Base-by-base conservation (phyloP, 208 protist genomes). In the Acanthamoeba rhysodes region DNA sequence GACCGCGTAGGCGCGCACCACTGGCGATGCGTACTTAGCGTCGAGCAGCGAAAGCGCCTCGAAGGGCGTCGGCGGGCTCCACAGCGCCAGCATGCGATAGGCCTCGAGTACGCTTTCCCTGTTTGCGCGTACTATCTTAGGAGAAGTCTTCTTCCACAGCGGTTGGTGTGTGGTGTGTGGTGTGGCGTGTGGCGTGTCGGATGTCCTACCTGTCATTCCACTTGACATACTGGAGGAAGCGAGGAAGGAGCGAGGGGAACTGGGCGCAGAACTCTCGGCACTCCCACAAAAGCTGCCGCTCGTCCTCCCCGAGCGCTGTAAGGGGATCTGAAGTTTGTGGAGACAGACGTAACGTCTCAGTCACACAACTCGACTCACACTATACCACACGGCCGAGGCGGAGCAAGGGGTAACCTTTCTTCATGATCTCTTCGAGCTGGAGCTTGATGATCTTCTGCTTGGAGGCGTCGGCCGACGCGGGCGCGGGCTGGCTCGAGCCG, bases 1-100 rank as follows among this genome's bases (percentile, higher is more conserved):
- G 2, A 98, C 97, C 22, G 97, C 97, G 41, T 95, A 95, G 18
- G 20, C 72, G 20, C 98, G 95, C 18, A 98, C 96, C 6, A 59
- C 29, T 14, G 18, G 32, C 72, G 98, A 97, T 1, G 97, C 94
- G 90, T 97, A 98, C 48, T 98, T 97, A 5, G 96, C 96, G 90
- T 98, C 97, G 9, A 98, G 95, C 2, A 98, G 94, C 50, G 96
- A 95, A 4, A 98, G 94, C 20, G 97, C 97, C 16, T 95, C 95
- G 27, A 96, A 90, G 0, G 97, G 95, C 20, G 85, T 76, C 12
- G 97, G 62, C 18, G 90, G 94, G 64, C 85, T 78, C 98, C 98
- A 98, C 37, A 20, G 53, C 3, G 50, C 32, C 29, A 98, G 68
- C 45, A 98, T 32, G 1, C 57, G 45, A 37, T 97, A 70, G 20